A percentile compares a stretch with the other conserved stretches of the same genome.
phyloP scores from a whole-genome alignment of 139 green algal genomes.

The Mesotaenium endlicherianum region DNA sequence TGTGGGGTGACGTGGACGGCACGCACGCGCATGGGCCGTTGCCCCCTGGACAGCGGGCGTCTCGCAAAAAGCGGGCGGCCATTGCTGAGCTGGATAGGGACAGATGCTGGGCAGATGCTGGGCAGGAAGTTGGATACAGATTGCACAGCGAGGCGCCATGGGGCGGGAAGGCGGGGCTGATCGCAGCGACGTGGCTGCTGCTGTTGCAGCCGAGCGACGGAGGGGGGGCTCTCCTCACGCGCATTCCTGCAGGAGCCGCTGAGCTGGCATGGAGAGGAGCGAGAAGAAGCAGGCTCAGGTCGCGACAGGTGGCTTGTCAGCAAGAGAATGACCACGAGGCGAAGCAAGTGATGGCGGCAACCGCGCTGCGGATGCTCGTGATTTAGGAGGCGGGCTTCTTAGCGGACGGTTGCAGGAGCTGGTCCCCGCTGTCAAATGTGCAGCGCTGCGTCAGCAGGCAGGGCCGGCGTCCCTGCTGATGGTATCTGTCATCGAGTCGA shows the following conservation, averaged over 20 bases:
- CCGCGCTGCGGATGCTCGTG: background rate
- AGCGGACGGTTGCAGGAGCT: background rate
- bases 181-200: too few relatives aligned
- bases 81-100: slow-evolving; percentile 13
- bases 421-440: too few relatives aligned
- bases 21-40: slow-evolving; percentile 3
- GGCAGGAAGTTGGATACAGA: background rate
- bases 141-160: background rate
- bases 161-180: background rate
- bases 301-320: background rate
- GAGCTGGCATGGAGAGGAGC: background rate
- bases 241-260: background rate
- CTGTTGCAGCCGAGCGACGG: too few relatives aligned
- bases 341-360: background rate
- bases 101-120: background rate
- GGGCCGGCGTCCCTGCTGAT: too few relatives aligned
- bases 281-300: background rate
- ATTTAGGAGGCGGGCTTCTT: background rate
- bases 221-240: background rate
- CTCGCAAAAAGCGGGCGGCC: background rate
- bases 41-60: slow-evolving; percentile 4
- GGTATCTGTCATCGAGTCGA: too few relatives aligned
- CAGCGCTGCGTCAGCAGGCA: too few relatives aligned
- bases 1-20: background rate
- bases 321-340: slow-evolving; percentile 2